Percentiles rank a stretch among this genome's conserved stretches.
These are phyloP conservation scores for Leonotis leonurus DNA, from an alignment of 257 asterid species.

Conservation along the genomic window DNA sequence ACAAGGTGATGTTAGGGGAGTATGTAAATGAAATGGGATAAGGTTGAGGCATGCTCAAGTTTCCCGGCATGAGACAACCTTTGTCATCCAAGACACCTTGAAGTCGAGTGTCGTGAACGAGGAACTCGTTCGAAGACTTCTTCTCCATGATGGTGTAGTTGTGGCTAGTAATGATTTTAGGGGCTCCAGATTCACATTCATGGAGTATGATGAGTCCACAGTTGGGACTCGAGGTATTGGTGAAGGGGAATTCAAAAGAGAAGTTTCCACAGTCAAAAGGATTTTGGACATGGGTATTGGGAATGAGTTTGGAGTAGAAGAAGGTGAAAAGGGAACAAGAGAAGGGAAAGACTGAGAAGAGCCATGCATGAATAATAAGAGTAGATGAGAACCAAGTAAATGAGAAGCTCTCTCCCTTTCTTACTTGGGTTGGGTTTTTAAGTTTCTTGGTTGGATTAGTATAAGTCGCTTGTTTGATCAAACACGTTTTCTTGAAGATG, in stretches of 20 bases:
- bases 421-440: too few species aligned
- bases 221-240: background rate
- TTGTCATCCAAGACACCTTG: rapidly evolving
- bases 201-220: slow-evolving; percentile 32
- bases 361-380: slow-evolving; percentile 5
- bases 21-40: slow-evolving; percentile 17
- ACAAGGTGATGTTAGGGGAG: slow-evolving; percentile 19
- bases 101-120: background rate
- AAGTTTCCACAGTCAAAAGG: slow-evolving; percentile 24
- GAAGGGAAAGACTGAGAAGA: background rate
- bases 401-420: background rate
- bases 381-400: too few species aligned
- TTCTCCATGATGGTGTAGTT: background rate
- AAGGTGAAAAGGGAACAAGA: slow-evolving; percentile 8
- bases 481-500: background rate
- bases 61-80: background rate
- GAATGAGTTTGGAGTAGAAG: slow-evolving; percentile 1
- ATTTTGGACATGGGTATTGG: background rate
- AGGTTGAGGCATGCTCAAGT: background rate
- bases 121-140: background rate
- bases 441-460: background rate
- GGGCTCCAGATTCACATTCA: background rate
- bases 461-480: background rate
- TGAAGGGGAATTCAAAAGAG: slow-evolving; percentile 24
- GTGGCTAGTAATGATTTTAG: background rate